Percentiles rank a stretch among this genome's conserved stretches.
Evolutionary conservation across 176 grass and related monocot species (phyloP).

Genomic region (Carex cristatella): DNA sequence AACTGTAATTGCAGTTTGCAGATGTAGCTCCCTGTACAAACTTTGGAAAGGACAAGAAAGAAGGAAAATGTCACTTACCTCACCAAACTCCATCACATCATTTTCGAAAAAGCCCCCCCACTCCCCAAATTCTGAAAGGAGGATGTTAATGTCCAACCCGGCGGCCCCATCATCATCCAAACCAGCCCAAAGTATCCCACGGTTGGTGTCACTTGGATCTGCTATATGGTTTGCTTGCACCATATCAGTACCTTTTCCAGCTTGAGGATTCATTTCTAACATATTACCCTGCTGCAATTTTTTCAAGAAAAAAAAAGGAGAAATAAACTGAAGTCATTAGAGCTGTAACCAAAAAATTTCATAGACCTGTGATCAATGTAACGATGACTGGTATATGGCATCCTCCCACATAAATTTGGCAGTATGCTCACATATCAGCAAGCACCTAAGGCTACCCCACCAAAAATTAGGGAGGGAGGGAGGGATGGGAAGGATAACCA

Average conservation of each 20-base stretch:
- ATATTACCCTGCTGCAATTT: slow-evolving; percentile 52
- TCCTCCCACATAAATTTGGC: neutral
- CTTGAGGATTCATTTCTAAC: slow-evolving; percentile 55
- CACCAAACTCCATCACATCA: slow-evolving; percentile 72
- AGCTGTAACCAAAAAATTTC: neutral
- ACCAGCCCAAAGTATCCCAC: slow-evolving; percentile 51
- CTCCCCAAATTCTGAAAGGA: slow-evolving; percentile 90
- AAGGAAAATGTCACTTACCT: slow-evolving; percentile 50
- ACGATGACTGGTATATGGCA: slow-evolving; percentile 40
- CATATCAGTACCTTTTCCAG: slow-evolving; percentile 42
- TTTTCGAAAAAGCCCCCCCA: slow-evolving; percentile 88
- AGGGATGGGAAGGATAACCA: neutral
- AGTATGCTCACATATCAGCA: neutral
- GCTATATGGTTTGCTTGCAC: slow-evolving; percentile 30
- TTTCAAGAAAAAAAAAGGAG: slow-evolving; percentile 24
- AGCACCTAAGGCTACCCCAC: neutral
- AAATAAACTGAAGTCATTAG: slow-evolving; percentile 3
- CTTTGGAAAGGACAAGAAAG: neutral
- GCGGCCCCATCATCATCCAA: slow-evolving; percentile 66
- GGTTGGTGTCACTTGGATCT: slow-evolving; percentile 37
- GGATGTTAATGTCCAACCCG: slow-evolving; percentile 71
- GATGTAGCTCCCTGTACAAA: neutral
- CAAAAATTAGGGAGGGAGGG: neutral
- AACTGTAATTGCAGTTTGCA: neutral
- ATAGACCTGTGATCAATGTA: slow-evolving; percentile 33